These are phyloP conservation scores for Thelonectria olida DNA, from an alignment of 2,329 filamentous ascomycete genomes.

Conservation along the genomic window DNA sequence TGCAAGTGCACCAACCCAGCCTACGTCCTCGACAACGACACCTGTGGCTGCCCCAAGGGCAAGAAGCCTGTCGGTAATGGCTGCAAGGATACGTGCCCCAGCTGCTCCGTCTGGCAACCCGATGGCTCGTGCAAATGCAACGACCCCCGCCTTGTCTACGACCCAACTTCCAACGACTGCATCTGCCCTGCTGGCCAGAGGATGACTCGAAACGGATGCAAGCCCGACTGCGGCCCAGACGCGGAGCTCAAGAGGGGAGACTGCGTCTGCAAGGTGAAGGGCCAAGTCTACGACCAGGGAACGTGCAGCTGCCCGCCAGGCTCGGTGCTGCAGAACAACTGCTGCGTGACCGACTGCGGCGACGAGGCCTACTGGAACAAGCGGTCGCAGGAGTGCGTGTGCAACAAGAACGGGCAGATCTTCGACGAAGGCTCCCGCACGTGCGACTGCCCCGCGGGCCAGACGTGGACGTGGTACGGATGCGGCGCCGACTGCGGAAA, in stretches of 20 bases:
- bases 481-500: constrained; percentile 6
- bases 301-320: constrained; percentile 24
- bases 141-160: neutral
- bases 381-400: neutral
- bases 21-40: neutral
- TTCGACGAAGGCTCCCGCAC: neutral
- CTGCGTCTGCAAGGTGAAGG: constrained; percentile 33
- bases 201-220: constrained; percentile 13
- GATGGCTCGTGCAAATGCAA: neutral
- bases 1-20: neutral
- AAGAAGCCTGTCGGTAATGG: neutral
- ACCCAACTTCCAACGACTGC: neutral
- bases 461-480: neutral
- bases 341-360: constrained; percentile 1
- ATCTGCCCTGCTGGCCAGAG: neutral
- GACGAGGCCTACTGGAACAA: constrained; percentile 5
- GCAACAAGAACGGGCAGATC: neutral
- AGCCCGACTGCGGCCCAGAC: constrained; percentile 28
- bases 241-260: constrained; percentile 30
- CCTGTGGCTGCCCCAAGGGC: neutral
- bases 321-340: neutral
- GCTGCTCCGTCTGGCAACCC: neutral
- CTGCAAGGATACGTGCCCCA: neutral
- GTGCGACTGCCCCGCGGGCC: neutral
- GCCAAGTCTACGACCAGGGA: constrained; percentile 25